Percentiles rank a stretch among this genome's conserved stretches.
These are phyloP conservation scores for Pezicula radicicola DNA, from an alignment of 2,329 filamentous ascomycete genomes.

Conservation along the genomic window DNA sequence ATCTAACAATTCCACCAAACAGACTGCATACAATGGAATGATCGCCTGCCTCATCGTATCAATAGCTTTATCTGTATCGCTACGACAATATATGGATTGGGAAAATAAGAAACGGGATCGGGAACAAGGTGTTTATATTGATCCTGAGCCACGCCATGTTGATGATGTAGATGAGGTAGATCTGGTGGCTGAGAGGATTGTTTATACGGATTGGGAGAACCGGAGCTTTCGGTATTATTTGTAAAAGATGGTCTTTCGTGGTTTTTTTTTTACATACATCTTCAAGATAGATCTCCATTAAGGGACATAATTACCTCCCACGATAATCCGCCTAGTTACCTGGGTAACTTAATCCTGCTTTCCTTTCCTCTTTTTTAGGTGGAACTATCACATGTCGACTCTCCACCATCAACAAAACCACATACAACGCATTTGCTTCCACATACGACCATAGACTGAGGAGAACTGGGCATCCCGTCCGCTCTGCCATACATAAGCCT, in stretches of 20 bases:
- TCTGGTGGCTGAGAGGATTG: slow-evolving; percentile 4
- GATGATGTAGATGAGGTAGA: slow-evolving; percentile 9
- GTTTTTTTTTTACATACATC: no score
- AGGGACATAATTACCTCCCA: no score
- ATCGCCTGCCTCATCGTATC: background rate
- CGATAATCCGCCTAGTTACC: no score
- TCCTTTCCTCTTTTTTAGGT: no score
- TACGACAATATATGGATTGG: slow-evolving; percentile 13
- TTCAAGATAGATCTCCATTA: no score
- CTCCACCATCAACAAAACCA: no score
- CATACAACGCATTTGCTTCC: no score
- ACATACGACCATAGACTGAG: no score
- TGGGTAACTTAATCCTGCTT: no score
- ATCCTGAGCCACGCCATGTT: slow-evolving; percentile 8
- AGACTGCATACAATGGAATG: slow-evolving; percentile 1
- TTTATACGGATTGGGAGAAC: slow-evolving; percentile 19
- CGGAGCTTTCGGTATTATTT: slow-evolving; percentile 13
- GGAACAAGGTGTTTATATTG: slow-evolving; percentile 8
- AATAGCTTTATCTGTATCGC: background rate
- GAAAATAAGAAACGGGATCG: slow-evolving; percentile 18
- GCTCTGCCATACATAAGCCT: no score
- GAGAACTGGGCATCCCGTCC: no score
- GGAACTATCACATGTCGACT: no score
- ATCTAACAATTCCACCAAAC: background rate
- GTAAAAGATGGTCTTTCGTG: background rate